Percentiles rank a stretch among this genome's conserved stretches.
Evolutionary conservation across 2,329 filamentous ascomycete species (phyloP).

Genomic region (Neopestalotiopsis sp.): DNA sequence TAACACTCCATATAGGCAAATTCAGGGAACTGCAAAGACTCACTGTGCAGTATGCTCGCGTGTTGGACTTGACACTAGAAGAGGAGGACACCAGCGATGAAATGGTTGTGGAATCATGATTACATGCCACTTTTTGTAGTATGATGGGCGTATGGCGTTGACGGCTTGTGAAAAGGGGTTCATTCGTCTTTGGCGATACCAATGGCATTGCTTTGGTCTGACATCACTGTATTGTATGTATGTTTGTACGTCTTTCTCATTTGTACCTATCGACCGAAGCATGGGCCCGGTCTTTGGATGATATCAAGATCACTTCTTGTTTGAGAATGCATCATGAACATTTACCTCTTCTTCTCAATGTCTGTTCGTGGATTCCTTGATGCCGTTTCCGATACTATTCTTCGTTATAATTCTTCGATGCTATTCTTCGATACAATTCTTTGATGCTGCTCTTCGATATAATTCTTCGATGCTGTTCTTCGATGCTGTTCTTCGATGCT

Average conservation of each 20-base stretch:
- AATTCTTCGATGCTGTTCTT: no score
- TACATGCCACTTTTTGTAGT: background rate
- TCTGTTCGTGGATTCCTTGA: no score
- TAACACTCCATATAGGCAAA: constrained; percentile 70
- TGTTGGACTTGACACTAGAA: constrained; percentile 69
- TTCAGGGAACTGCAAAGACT: constrained; percentile 92
- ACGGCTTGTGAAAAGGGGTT: background rate
- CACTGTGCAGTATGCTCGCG: constrained; percentile 90
- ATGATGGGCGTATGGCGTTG: constrained; percentile 13
- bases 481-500: no score
- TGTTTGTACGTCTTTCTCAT: background rate
- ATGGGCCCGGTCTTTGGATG: background rate
- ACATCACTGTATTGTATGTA: constrained; percentile 17
- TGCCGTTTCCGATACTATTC: no score
- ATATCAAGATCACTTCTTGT: no score
- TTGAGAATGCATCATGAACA: no score
- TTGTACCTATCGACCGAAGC: background rate
- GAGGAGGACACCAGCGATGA: constrained; percentile 46
- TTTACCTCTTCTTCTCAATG: no score
- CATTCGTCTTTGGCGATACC: constrained; percentile 11
- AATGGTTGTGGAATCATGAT: constrained; percentile 35
- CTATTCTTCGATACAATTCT: no score
- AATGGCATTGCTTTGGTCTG: constrained; percentile 7
- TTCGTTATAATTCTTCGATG: no score
- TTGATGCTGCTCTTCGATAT: no score